Evolutionary conservation across 2,329 filamentous ascomycete genomes (phyloP).

Genomic region (Pestalotiopsis sp.): DNA sequence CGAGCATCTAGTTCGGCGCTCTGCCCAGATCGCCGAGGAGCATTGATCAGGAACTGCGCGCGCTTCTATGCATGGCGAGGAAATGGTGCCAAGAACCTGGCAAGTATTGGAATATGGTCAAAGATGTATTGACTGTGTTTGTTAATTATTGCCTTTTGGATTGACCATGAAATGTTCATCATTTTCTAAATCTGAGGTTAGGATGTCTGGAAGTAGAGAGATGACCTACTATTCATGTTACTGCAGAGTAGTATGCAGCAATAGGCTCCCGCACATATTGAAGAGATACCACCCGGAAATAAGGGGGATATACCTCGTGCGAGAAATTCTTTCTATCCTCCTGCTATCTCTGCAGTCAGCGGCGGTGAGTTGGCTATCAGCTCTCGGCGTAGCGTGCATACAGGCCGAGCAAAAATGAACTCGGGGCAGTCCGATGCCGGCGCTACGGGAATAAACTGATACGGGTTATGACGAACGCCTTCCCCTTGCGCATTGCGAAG

Average conservation of each 20-base stretch:
- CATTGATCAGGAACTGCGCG: not conserved
- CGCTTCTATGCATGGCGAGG: not conserved
- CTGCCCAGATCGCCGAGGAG: not conserved
- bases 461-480: not conserved
- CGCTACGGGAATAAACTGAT: not conserved
- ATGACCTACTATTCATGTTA: too few relatives aligned
- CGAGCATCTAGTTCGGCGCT: not conserved
- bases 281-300: not conserved
- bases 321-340: not conserved
- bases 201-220: too few relatives aligned
- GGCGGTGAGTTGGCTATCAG: not conserved
- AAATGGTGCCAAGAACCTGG: not conserved
- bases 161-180: too few relatives aligned
- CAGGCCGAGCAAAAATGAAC: not conserved
- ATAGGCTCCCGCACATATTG: not conserved
- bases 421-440: slow-evolving; percentile 3
- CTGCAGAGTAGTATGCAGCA: too few relatives aligned
- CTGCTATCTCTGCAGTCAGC: not conserved
- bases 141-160: not conserved
- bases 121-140: not conserved
- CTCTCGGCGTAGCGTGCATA: not conserved
- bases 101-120: not conserved
- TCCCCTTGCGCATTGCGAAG: not conserved
- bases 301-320: not conserved
- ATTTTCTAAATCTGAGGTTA: too few relatives aligned